Evolutionary conservation across 1,139 yeast species (phyloP).

Genomic region (Diutina catenulata): DNA sequence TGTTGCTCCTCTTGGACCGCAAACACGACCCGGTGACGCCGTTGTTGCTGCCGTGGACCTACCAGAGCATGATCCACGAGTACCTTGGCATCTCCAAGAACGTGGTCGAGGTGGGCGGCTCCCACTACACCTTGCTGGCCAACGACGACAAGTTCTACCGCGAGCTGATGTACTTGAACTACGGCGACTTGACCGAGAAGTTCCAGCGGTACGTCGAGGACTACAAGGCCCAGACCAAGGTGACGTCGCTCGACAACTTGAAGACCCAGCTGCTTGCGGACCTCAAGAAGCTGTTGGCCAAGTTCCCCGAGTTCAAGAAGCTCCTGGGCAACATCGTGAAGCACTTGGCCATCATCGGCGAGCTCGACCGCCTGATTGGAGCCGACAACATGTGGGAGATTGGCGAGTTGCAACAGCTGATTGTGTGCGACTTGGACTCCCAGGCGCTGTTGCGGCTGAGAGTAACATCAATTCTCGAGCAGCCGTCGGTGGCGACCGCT

Average conservation of each 20-base stretch:
- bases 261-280: conserved; percentile 65
- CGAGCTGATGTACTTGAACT: conserved; percentile 77
- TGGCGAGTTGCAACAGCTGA: conserved; percentile 80
- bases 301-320: conserved; percentile 86
- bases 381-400: conserved; percentile 62
- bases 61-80: conserved; percentile 96
- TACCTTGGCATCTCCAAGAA: conserved; percentile 72
- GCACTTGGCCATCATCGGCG: conserved; percentile 83
- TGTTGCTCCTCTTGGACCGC: conserved; percentile 71
- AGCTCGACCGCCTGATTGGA: conserved; percentile 61
- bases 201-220: conserved; percentile 78
- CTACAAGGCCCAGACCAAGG: conserved; percentile 72
- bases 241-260: conserved; percentile 45
- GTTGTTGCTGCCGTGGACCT: conserved; percentile 88
- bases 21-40: conserved; percentile 91
- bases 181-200: conserved; percentile 87
- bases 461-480: conserved; percentile 18
- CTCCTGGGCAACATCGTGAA: conserved; percentile 84
- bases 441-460: conserved; percentile 18
- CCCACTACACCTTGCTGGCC: conserved; percentile 22
- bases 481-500: conserved; percentile 15
- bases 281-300: conserved; percentile 80
- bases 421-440: conserved; percentile 49
- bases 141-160: conserved; percentile 62
- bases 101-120: conserved; percentile 49